Percentiles rank a stretch among this genome's conserved stretches.
phyloP scores from a whole-genome alignment of 148 eudicot genomes.

The Cornus kousa region DNA sequence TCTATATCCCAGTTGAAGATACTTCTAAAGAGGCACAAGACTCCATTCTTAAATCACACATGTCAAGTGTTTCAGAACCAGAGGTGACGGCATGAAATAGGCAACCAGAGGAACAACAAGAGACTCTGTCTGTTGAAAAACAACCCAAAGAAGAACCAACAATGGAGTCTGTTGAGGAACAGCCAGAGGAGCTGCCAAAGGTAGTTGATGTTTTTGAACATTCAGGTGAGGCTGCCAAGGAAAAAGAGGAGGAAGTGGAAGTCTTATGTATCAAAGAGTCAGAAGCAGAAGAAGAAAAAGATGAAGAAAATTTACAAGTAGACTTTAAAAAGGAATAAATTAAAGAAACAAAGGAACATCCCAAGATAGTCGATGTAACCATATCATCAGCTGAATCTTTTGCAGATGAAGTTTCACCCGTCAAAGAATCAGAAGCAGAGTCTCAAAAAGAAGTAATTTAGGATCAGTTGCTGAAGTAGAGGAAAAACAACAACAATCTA shows the following conservation, averaged over 20 bases:
- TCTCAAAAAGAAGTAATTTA: slow-evolving; percentile 3
- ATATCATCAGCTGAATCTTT: neutral
- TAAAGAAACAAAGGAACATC: neutral
- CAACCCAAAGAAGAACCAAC: slow-evolving; percentile 12
- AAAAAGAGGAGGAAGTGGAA: slow-evolving; percentile 18
- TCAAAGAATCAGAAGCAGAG: neutral
- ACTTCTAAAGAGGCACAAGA: neutral
- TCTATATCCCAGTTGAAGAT: neutral
- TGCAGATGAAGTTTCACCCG: neutral
- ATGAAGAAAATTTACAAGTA: slow-evolving; percentile 10
- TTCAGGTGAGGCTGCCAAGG: slow-evolving; percentile 21
- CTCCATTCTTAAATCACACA: neutral
- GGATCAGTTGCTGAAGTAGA: slow-evolving; percentile 3
- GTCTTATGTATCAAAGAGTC: slow-evolving; percentile 13
- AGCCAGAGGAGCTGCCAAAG: slow-evolving; percentile 20
- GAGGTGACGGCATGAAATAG: neutral
- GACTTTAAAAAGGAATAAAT: slow-evolving; percentile 14
- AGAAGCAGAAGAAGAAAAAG: slow-evolving; percentile 8
- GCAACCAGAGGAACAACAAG: slow-evolving; percentile 1
- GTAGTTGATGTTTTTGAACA: slow-evolving; percentile 16
- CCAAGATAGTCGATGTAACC: neutral
- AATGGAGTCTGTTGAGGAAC: slow-evolving; percentile 25
- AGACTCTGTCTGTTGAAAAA: slow-evolving; percentile 1
- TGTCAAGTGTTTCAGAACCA: slow-evolving; percentile 4
- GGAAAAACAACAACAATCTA: slow-evolving; percentile 5